Percentiles rank a stretch among this genome's conserved stretches.
These are phyloP conservation scores for Periconia digitata DNA, from an alignment of 2,329 filamentous ascomycete species.

Conservation along the genomic window DNA sequence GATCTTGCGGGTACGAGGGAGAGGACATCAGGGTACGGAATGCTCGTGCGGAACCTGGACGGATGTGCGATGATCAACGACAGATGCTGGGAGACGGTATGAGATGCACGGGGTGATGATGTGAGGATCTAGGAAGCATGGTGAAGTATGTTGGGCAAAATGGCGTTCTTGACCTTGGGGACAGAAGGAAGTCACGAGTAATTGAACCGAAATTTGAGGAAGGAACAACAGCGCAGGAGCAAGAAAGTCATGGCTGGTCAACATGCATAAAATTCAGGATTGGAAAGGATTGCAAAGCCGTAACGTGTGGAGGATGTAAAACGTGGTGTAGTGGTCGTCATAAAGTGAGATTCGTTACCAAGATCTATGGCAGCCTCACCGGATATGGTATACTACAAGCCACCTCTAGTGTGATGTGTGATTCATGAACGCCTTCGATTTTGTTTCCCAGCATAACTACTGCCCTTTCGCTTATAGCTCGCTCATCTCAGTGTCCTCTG, in stretches of 20 bases:
- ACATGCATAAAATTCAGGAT: too few species aligned
- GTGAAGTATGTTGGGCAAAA: neutral
- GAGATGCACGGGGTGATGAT: conserved; percentile 11
- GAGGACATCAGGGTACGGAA: conserved; percentile 26
- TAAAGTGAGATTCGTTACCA: conserved; percentile 27
- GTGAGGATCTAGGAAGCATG: conserved; percentile 2
- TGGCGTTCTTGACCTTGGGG: neutral
- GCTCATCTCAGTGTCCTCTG: conserved; percentile 40
- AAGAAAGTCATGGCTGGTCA: neutral
- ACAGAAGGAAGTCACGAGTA: neutral
- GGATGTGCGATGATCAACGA: conserved; percentile 21
- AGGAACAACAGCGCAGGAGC: neutral
- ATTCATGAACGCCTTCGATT: conserved; percentile 18
- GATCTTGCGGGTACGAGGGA: conserved; percentile 16
- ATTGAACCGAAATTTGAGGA: too few species aligned
- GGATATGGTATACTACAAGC: conserved; percentile 35
- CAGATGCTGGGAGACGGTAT: conserved; percentile 17
- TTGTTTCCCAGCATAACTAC: conserved; percentile 10
- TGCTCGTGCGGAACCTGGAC: conserved; percentile 16
- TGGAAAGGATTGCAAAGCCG: too few species aligned
- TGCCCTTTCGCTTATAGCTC: conserved; percentile 30
- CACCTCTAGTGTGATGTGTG: conserved; percentile 31
- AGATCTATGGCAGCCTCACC: conserved; percentile 31
- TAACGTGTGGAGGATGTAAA: too few species aligned
- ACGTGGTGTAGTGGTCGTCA: conserved; percentile 19